These are phyloP conservation scores for Rhodotorula sp. DNA, from an alignment of 1,284 basidiomycete genomes.

Conservation along the genomic window DNA sequence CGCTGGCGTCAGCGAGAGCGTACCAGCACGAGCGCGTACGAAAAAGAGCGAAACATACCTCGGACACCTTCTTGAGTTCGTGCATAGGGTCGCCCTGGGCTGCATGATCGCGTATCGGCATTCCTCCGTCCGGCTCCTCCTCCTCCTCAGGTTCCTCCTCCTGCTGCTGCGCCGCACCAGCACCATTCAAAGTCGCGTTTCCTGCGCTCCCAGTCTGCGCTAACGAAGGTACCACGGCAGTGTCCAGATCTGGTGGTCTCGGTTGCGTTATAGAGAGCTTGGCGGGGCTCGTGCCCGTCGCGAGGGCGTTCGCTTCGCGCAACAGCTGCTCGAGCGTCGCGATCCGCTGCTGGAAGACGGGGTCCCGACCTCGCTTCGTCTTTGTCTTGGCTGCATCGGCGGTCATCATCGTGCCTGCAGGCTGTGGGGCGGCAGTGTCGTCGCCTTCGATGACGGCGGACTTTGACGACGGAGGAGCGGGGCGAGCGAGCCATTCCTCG, in stretches of 20 bases:
- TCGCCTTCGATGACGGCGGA: neutral
- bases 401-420: neutral
- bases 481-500: conserved; percentile 4
- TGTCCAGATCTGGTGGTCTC: neutral
- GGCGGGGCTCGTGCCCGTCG: neutral
- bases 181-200: conserved; percentile 6
- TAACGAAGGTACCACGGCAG: neutral
- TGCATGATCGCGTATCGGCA: conserved; percentile 15
- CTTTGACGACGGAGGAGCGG: neutral
- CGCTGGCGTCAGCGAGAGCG: neutral
- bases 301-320: conserved; percentile 8
- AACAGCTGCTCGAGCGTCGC: conserved; percentile 18
- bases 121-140: conserved; percentile 31
- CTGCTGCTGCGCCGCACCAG: neutral
- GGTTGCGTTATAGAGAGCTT: neutral
- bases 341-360: conserved; percentile 18
- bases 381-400: neutral
- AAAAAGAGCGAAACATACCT: conserved; percentile 6
- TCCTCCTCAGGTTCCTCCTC: conserved; percentile 1
- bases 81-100: conserved; percentile 3
- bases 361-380: conserved; percentile 7
- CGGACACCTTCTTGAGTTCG: conserved; percentile 30
- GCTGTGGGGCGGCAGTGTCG: neutral
- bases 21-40: too few relatives aligned
- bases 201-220: neutral